Percentiles rank a stretch among this genome's conserved stretches.
Conservation (phyloP, 23 red algal genomes). For the Gracilaria domingensis region DNA sequence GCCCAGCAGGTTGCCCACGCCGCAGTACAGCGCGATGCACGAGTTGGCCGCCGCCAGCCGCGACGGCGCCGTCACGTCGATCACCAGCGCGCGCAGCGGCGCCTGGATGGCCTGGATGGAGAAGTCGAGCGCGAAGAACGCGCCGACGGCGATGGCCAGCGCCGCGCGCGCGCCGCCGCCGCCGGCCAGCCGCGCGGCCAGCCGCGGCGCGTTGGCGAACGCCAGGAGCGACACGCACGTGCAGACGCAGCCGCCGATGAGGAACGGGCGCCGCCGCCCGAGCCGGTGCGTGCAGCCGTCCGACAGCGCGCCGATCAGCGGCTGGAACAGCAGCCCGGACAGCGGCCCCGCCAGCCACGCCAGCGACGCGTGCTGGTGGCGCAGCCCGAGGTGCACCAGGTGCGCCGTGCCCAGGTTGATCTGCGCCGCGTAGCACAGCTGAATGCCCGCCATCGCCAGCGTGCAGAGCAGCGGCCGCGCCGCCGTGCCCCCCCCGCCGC, state of each 20-base stretch:
- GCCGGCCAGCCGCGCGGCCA: constrained; percentile 41
- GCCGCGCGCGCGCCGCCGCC: background rate
- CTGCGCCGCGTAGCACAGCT: constrained; percentile 87
- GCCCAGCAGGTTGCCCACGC: constrained; percentile 79
- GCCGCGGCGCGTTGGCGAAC: constrained; percentile 57
- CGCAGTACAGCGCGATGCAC: constrained; percentile 73
- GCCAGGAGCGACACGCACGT: constrained; percentile 70
- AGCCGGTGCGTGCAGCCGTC: constrained; percentile 69
- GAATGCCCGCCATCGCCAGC: constrained; percentile 84
- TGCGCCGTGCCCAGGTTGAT: constrained; percentile 79
- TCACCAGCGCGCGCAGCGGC: constrained; percentile 87
- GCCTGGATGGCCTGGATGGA: constrained; percentile 92
- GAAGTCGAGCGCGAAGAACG: constrained; percentile 96
- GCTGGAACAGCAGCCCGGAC: constrained; percentile 87
- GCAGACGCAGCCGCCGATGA: constrained; percentile 72
- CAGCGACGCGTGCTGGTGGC: constrained; percentile 58
- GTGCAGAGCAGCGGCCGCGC: constrained; percentile 66
- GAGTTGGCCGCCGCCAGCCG: constrained; percentile 86
- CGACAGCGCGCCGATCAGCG: constrained; percentile 79
- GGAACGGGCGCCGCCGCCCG: constrained; percentile 85
- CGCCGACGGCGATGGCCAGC: constrained; percentile 64
- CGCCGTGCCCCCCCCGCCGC: background rate
- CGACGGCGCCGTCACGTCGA: constrained; percentile 67
- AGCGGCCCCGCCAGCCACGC: constrained; percentile 97
- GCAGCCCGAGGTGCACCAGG: constrained; percentile 75